These are phyloP conservation scores for Pulveroboletus sp. DNA, from an alignment of 768 basidiomycete species.

Conservation along the genomic window DNA sequence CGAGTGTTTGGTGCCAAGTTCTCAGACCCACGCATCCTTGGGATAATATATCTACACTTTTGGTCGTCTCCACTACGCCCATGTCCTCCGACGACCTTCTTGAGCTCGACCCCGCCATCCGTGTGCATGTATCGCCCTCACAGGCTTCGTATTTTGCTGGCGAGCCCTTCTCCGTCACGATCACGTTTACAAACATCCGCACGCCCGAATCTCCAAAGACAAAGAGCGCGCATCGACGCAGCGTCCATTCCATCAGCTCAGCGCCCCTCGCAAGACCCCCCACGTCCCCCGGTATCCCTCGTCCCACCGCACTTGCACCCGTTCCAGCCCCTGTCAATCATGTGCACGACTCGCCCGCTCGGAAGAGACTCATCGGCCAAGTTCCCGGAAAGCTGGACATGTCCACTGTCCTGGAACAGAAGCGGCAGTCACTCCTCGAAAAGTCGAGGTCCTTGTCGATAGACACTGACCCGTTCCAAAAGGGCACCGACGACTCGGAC, in stretches of 20 bases:
- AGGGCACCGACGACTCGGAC: constrained; percentile 15
- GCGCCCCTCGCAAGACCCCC: constrained; percentile 80
- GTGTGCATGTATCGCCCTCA: constrained; percentile 71
- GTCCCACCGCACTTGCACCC: constrained; percentile 33
- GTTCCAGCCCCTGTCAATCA: constrained; percentile 16
- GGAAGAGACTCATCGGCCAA: constrained; percentile 60
- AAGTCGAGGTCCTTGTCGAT: constrained; percentile 63
- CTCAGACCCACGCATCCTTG: constrained; percentile 13
- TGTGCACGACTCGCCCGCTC: constrained; percentile 34
- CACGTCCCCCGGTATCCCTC: constrained; percentile 70
- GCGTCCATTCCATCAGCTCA: constrained; percentile 79
- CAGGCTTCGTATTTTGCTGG: constrained; percentile 94
- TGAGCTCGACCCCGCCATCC: constrained; percentile 48
- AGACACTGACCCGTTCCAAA: constrained; percentile 42
- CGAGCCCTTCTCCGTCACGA: constrained; percentile 78
- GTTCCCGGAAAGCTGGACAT: constrained; percentile 35
- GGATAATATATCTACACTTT: constrained; percentile 8
- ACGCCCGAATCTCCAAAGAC: constrained; percentile 41
- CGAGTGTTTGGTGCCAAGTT: constrained; percentile 19
- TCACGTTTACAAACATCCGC: constrained; percentile 84
- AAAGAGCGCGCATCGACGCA: constrained; percentile 57
- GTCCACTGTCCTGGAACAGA: constrained; percentile 50
- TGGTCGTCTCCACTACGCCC: not conserved
- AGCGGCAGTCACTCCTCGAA: constrained; percentile 49
- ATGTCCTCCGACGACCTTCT: constrained; percentile 20